A percentile compares a stretch with the other conserved stretches of the same genome.
phyloP scores from a whole-genome alignment of 2,329 filamentous ascomycete species.

The Metarhizium brunneum region DNA sequence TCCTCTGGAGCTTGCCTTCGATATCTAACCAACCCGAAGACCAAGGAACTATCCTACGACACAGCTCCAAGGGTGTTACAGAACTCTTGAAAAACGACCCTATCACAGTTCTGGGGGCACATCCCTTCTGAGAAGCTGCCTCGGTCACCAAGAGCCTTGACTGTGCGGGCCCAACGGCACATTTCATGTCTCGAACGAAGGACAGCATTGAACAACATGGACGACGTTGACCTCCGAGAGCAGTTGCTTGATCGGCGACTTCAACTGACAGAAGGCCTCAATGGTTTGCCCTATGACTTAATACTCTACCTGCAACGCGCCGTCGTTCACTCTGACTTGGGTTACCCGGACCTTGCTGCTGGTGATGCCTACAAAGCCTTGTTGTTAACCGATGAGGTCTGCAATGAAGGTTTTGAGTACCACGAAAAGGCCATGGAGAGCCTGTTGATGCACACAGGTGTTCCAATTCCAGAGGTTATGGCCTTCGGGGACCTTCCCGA shows the following conservation, averaged over 20 bases:
- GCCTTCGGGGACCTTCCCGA: constrained; percentile 31
- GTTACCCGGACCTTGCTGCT: constrained; percentile 81
- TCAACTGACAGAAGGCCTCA: constrained; percentile 45
- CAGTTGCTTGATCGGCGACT: constrained; percentile 44
- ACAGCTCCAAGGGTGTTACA: not conserved
- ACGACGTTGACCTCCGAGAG: constrained; percentile 28
- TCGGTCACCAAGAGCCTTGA: not conserved
- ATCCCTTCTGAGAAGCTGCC: not conserved
- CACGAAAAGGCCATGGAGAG: constrained; percentile 56
- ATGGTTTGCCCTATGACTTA: constrained; percentile 47
- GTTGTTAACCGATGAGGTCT: constrained; percentile 73
- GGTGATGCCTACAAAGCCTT: constrained; percentile 87
- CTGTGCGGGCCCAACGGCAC: not conserved
- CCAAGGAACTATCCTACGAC: too few relatives aligned
- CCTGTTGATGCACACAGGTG: constrained; percentile 26
- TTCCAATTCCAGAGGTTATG: constrained; percentile 35
- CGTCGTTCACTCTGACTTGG: constrained; percentile 60
- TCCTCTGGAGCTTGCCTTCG: too few relatives aligned
- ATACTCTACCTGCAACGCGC: constrained; percentile 63
- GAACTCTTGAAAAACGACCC: too few relatives aligned
- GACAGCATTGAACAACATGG: constrained; percentile 14
- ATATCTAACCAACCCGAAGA: too few relatives aligned
- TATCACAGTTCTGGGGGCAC: too few relatives aligned
- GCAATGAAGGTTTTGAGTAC: constrained; percentile 74
- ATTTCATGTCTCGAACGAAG: not conserved